phyloP scores from a whole-genome alignment of 148 eudicot genomes.

The Pharnaceum exiguum region DNA sequence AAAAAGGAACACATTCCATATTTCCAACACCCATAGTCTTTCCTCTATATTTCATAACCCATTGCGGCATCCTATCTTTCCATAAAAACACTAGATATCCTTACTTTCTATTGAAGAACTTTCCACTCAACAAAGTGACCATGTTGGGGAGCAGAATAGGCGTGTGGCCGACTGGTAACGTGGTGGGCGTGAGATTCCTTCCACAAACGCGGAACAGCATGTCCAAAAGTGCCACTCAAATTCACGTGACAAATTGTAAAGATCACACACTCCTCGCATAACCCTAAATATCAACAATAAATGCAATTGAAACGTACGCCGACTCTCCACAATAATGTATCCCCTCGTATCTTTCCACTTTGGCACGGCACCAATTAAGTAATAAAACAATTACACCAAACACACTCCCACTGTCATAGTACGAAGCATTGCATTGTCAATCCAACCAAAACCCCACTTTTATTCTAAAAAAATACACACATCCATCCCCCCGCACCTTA shows the following conservation, averaged over 20 bases:
- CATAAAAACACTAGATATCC: too few relatives aligned
- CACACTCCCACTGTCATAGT: neutral
- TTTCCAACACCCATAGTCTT: too few relatives aligned
- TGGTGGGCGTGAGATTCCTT: neutral
- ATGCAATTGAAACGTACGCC: too few relatives aligned
- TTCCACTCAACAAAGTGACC: too few relatives aligned
- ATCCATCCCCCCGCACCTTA: neutral
- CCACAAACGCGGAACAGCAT: neutral
- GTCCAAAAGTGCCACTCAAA: neutral
- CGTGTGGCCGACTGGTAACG: too few relatives aligned
- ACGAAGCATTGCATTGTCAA: neutral
- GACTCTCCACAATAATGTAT: neutral
- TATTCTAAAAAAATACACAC: too few relatives aligned
- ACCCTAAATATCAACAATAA: neutral
- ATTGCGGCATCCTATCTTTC: too few relatives aligned
- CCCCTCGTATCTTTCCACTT: constrained; percentile 4
- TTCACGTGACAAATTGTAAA: neutral
- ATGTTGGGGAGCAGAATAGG: too few relatives aligned
- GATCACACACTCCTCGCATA: neutral
- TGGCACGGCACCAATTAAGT: neutral
- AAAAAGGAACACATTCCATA: neutral
- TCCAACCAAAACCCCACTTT: neutral
- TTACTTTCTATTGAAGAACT: too few relatives aligned
- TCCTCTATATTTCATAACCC: too few relatives aligned
- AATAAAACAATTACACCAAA: constrained; percentile 3